Percentiles rank a stretch among this genome's conserved stretches.
Conservation (phyloP, 768 basidiomycete species). For the Trametes sanguinea region DNA sequence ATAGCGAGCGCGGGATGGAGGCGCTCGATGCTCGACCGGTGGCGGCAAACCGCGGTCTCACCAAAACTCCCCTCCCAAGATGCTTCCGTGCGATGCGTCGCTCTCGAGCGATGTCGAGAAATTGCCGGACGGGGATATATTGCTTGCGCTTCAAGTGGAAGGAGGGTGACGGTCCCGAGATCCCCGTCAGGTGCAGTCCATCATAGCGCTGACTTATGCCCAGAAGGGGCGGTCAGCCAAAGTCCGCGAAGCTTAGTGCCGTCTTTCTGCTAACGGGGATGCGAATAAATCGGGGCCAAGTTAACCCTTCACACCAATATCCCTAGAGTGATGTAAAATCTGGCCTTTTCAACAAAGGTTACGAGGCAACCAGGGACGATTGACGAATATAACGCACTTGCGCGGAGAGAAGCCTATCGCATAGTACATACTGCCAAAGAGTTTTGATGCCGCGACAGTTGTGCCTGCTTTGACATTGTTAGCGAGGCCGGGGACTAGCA, state of each 20-base stretch:
- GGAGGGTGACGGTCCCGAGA: constrained; percentile 16
- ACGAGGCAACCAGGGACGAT: constrained; percentile 10
- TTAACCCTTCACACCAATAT: neutral
- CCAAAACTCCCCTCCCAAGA: neutral
- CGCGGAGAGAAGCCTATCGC: constrained; percentile 3
- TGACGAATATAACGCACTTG: neutral
- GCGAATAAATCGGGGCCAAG: constrained; percentile 3
- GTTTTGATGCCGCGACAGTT: constrained; percentile 15
- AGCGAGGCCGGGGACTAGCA: constrained; percentile 5
- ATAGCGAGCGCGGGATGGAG: constrained; percentile 1
- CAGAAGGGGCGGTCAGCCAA: neutral
- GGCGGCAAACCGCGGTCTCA: constrained; percentile 18
- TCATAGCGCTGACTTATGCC: constrained; percentile 6
- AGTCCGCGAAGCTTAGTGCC: constrained; percentile 3
- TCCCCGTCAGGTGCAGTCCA: constrained; percentile 1
- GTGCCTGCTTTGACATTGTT: constrained; percentile 13
- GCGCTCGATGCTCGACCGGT: neutral
- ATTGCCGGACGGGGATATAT: constrained; percentile 18
- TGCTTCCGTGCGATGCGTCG: constrained; percentile 18
- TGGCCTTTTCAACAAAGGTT: constrained; percentile 7
- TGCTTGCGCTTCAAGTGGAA: constrained; percentile 8
- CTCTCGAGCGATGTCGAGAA: neutral
- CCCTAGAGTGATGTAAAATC: neutral
- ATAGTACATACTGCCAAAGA: neutral
- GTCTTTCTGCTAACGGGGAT: neutral